Conservation (phyloP, 2,329 filamentous ascomycete species). For the Fusarium lyarnte region DNA sequence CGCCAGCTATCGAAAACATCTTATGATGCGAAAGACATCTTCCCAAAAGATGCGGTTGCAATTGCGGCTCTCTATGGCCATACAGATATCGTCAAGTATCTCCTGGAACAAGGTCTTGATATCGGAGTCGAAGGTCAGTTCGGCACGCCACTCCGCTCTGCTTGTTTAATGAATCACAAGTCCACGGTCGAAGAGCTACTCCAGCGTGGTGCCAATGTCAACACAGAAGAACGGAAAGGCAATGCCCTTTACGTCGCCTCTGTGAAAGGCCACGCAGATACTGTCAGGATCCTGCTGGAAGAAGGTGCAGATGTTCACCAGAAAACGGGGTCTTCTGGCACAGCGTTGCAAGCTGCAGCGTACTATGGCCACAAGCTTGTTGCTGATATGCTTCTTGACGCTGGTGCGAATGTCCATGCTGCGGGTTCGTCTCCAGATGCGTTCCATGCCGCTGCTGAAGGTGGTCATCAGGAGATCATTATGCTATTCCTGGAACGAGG, state of each 20-base stretch:
- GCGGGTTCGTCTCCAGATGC: not conserved
- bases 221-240: not conserved
- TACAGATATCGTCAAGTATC: not conserved
- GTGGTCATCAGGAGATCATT: slow-evolving; percentile 10
- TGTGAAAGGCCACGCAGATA: not conserved
- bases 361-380: not conserved
- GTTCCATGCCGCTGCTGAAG: slow-evolving; percentile 7
- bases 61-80: not conserved
- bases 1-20: not conserved
- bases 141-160: slow-evolving; percentile 4
- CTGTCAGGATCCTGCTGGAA: not conserved
- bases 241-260: slow-evolving; percentile 5
- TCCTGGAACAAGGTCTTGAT: not conserved
- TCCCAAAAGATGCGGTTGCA: slow-evolving; percentile 5
- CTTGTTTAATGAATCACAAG: slow-evolving; percentile 5
- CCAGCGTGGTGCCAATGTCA: not conserved
- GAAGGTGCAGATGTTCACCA: not conserved
- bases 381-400: not conserved
- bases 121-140: slow-evolving; percentile 14
- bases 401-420: not conserved
- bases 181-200: not conserved
- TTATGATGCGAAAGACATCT: rapidly evolving
- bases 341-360: slow-evolving; percentile 6
- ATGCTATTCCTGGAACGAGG: not conserved
- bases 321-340: not conserved